Conservation (phyloP, 306 rosid genomes). For the Hippophae rhamnoides region DNA sequence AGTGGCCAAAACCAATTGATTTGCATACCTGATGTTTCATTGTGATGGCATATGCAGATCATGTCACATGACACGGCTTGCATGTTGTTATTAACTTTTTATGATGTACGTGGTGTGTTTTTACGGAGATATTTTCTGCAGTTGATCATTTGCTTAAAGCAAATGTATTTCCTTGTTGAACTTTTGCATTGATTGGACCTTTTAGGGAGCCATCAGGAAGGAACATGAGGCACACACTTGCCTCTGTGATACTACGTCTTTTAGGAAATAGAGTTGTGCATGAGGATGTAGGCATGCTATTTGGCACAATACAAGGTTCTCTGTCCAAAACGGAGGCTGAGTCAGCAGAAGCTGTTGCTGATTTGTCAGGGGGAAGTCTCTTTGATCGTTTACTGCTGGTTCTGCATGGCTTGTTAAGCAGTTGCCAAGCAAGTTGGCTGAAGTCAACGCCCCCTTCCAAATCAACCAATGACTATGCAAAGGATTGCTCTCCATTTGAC, state of each 20-base stretch:
- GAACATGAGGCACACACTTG: slow-evolving; percentile 62
- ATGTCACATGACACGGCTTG: no score
- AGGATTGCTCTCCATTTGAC: slow-evolving; percentile 47
- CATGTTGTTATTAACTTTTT: no score
- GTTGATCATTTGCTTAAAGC: no score
- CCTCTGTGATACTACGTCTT: slow-evolving; percentile 69
- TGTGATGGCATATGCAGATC: no score
- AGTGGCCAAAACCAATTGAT: no score
- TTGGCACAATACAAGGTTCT: slow-evolving; percentile 25
- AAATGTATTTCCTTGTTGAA: not conserved
- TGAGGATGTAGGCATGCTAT: slow-evolving; percentile 42
- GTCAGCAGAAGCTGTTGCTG: slow-evolving; percentile 47
- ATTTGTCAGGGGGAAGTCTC: slow-evolving; percentile 49
- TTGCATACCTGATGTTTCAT: no score
- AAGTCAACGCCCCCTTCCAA: slow-evolving; percentile 37
- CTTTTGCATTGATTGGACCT: slow-evolving; percentile 18
- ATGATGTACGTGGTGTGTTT: no score
- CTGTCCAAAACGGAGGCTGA: slow-evolving; percentile 50
- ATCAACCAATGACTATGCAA: slow-evolving; percentile 34
- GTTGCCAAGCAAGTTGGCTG: slow-evolving; percentile 78
- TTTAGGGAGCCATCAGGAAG: slow-evolving; percentile 74
- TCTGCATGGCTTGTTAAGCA: slow-evolving; percentile 72
- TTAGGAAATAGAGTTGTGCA: slow-evolving; percentile 82
- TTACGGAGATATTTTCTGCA: no score
- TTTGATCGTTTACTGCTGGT: slow-evolving; percentile 68